Conservation (phyloP, 2,329 filamentous ascomycete species). For the Madurella fahalii region DNA sequence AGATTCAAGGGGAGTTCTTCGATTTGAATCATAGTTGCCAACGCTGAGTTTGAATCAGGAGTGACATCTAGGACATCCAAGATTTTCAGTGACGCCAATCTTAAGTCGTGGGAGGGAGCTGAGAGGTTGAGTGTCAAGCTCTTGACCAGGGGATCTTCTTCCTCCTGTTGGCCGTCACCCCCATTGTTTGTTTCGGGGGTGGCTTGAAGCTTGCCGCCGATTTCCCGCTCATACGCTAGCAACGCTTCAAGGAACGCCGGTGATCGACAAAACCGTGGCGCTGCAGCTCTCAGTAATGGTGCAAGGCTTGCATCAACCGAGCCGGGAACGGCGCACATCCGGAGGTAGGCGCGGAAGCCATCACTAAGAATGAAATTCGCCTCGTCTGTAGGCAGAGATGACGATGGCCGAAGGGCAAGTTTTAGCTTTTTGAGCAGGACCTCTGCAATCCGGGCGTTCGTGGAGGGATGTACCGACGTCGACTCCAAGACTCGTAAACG, state of each 20-base stretch:
- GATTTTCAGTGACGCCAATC: constrained; percentile 68
- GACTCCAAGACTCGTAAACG: constrained; percentile 60
- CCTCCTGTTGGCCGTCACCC: constrained; percentile 45
- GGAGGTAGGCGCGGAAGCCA: constrained; percentile 69
- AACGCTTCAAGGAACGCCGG: constrained; percentile 64
- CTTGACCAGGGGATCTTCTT: constrained; percentile 58
- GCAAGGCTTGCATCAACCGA: constrained; percentile 59
- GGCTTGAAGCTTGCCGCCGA: constrained; percentile 24
- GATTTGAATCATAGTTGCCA: constrained; percentile 68
- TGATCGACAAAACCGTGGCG: constrained; percentile 61
- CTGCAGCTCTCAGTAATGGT: constrained; percentile 61
- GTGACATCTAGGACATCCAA: constrained; percentile 57
- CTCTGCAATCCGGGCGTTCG: constrained; percentile 61
- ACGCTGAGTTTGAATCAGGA: constrained; percentile 45
- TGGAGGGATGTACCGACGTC: constrained; percentile 61
- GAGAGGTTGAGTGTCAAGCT: constrained; percentile 70
- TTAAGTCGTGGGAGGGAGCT: constrained; percentile 68
- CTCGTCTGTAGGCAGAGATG: constrained; percentile 56
- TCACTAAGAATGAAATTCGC: constrained; percentile 71
- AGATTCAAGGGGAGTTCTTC: constrained; percentile 77
- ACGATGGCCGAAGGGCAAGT: constrained; percentile 59
- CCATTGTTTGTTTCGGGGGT: constrained; percentile 28
- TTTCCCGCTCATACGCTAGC: constrained; percentile 49
- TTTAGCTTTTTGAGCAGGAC: constrained; percentile 63
- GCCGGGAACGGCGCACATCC: constrained; percentile 57